Evolutionary conservation across 2,329 filamentous ascomycete species (phyloP).

Genomic region (Pezicula rhizophila): DNA sequence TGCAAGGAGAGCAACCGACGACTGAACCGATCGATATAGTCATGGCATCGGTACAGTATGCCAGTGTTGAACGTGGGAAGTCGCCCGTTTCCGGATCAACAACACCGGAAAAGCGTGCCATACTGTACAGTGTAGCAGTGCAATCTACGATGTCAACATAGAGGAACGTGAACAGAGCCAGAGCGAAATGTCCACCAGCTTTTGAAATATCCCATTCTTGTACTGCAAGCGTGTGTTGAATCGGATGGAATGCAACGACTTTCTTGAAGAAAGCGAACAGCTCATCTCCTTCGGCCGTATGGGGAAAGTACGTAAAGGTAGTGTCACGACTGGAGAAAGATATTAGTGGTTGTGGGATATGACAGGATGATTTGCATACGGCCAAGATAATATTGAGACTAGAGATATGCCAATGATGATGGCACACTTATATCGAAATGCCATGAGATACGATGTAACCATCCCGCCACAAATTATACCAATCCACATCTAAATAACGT

Average conservation of each 20-base stretch:
- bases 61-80: constrained; percentile 78
- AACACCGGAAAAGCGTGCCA: constrained; percentile 67
- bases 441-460: constrained; percentile 74
- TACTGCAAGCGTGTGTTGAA: constrained; percentile 53
- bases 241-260: constrained; percentile 66
- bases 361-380: constrained; percentile 37
- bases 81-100: constrained; percentile 64
- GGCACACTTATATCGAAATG: constrained; percentile 68
- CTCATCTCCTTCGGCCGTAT: constrained; percentile 55
- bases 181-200: constrained; percentile 53
- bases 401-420: constrained; percentile 68
- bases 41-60: constrained; percentile 66
- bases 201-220: constrained; percentile 58
- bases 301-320: constrained; percentile 66
- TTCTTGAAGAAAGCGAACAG: constrained; percentile 69
- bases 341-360: background rate
- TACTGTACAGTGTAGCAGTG: constrained; percentile 74
- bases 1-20: constrained; percentile 65
- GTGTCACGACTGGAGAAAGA: constrained; percentile 49
- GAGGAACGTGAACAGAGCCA: constrained; percentile 71
- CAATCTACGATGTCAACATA: constrained; percentile 77
- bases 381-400: constrained; percentile 71
- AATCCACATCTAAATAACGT: constrained; percentile 62
- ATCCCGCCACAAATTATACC: constrained; percentile 77
- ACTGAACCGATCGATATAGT: constrained; percentile 67